Conservation (phyloP, 345 rosid species). For the Eucalyptus shirleyi region DNA sequence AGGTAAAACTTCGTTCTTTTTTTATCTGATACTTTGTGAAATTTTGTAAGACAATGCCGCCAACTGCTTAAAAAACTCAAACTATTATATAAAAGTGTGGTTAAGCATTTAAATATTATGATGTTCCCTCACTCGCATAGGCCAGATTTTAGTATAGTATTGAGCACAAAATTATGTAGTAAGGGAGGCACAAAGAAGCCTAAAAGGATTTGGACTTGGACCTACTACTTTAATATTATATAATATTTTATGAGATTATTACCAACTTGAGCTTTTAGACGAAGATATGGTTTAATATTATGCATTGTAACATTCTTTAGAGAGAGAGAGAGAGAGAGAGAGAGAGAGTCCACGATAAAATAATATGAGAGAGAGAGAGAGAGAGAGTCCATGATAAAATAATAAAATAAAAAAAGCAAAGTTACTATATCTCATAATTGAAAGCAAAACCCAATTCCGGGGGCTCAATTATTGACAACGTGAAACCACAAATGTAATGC, state of each 20-base stretch:
- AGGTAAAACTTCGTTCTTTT: neutral
- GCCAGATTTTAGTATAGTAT: neutral
- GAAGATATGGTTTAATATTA: neutral
- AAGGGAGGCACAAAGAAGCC: neutral
- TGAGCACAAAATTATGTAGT: neutral
- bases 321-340: neutral
- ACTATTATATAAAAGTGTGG: neutral
- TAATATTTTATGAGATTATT: neutral
- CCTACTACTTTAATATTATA: neutral
- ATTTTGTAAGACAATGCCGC: fast-evolving
- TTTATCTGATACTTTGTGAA: neutral
- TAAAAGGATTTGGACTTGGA: neutral
- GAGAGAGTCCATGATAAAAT: neutral
- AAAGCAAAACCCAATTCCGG: neutral
- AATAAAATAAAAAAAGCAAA: neutral
- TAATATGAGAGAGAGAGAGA: too few relatives aligned
- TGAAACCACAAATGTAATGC: neutral
- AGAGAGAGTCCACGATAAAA: neutral
- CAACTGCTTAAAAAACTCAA: neutral
- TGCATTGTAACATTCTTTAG: neutral
- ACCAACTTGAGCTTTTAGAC: neutral
- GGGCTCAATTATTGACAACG: neutral
- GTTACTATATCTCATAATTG: neutral
- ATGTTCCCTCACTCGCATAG: neutral
- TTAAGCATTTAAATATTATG: neutral